These are phyloP conservation scores for Fusarium udum DNA, from an alignment of 2,329 filamentous ascomycete genomes.

Conservation along the genomic window DNA sequence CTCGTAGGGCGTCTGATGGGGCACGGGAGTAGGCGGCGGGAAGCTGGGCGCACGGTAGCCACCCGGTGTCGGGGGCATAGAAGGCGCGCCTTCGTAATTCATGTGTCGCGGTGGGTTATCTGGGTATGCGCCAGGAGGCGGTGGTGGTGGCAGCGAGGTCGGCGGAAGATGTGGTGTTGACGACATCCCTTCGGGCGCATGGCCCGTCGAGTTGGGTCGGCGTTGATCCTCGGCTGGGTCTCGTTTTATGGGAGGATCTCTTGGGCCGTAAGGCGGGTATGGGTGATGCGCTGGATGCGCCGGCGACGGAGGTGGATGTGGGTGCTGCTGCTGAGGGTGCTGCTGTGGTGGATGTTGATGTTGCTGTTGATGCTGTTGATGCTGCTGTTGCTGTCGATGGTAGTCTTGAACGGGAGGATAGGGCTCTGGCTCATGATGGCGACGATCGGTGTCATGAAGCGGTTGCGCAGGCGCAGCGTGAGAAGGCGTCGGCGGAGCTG, in stretches of 20 bases:
- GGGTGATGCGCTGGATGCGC: conserved; percentile 50
- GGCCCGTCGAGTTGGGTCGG: conserved; percentile 63
- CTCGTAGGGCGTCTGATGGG: conserved; percentile 53
- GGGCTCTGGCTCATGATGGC: conserved; percentile 65
- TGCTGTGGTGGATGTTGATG: conserved; percentile 16
- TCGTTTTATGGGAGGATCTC: conserved; percentile 66
- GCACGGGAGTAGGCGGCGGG: conserved; percentile 53
- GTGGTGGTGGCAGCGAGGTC: conserved; percentile 45
- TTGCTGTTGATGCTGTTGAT: conserved; percentile 4
- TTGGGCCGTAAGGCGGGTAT: conserved; percentile 56
- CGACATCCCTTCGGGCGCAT: conserved; percentile 49
- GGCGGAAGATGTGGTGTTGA: conserved; percentile 47
- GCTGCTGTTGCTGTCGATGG: conserved; percentile 48
- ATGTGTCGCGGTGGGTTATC: conserved; percentile 63
- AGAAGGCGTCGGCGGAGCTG: conserved; percentile 45
- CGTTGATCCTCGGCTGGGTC: conserved; percentile 63
- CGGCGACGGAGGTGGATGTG: conserved; percentile 52
- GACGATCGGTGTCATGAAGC: conserved; percentile 60
- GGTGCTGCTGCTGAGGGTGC: conserved; percentile 29
- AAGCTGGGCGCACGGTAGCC: conserved; percentile 55
- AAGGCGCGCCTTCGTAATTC: conserved; percentile 60
- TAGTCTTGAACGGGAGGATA: conserved; percentile 66
- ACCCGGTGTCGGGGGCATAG: conserved; percentile 57
- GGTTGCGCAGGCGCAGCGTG: conserved; percentile 44
- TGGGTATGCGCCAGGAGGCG: conserved; percentile 49